These are phyloP conservation scores for Fusarium sterilihyphosum DNA, from an alignment of 2,329 filamentous ascomycete genomes.

Conservation along the genomic window DNA sequence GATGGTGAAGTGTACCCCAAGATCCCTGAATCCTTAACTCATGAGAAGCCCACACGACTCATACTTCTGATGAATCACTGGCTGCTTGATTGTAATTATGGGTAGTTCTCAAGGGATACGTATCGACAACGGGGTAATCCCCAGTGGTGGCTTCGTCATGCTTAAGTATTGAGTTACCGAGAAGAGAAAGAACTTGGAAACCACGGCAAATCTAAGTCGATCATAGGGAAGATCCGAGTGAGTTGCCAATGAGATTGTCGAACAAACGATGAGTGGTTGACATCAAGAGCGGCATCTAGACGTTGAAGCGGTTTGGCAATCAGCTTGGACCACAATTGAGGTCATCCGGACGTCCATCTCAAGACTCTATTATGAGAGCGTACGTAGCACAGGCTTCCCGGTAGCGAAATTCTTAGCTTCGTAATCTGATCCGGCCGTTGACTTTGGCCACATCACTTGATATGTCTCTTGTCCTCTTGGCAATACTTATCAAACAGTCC, in stretches of 20 bases:
- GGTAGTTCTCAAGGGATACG: not conserved
- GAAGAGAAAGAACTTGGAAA: conserved; percentile 14
- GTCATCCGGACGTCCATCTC: conserved; percentile 5
- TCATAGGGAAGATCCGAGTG: conserved; percentile 17
- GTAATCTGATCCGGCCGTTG: conserved; percentile 4
- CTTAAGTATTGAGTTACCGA: not conserved
- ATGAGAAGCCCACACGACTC: not conserved
- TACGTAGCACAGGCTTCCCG: conserved; percentile 13
- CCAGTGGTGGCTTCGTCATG: conserved; percentile 15
- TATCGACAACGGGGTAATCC: conserved; percentile 5
- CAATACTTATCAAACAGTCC: not conserved
- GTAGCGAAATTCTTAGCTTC: conserved; percentile 16
- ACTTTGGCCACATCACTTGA: conserved; percentile 7
- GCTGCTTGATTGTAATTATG: not conserved
- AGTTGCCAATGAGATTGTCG: not conserved
- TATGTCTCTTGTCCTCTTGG: conserved; percentile 4
- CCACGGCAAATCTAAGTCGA: not conserved
- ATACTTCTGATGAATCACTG: not conserved
- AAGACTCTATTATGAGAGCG: not conserved
- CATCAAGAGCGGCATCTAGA: not conserved
- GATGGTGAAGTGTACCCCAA: not conserved
- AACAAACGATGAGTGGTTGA: not conserved
- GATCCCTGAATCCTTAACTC: conserved; percentile 1
- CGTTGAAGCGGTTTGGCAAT: not conserved
- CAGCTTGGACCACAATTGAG: not conserved